Conservation (phyloP, 176 grass and related monocot genomes). For the Aegilops bicornis region DNA sequence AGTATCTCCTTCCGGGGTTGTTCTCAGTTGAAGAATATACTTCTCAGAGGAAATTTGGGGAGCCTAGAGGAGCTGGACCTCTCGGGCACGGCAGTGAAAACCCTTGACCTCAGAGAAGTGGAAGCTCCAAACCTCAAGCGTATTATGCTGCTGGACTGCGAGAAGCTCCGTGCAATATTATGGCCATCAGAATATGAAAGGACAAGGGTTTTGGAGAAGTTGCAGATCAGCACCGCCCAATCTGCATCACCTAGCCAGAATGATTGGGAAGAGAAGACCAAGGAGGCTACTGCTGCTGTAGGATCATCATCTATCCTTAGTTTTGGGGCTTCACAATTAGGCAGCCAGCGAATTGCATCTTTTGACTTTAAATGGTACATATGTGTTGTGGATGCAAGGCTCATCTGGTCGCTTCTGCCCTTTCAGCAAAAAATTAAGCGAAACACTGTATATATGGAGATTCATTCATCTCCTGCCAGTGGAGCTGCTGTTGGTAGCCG, state of each 20-base stretch:
- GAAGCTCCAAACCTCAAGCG: neutral
- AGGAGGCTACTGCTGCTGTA: too few species aligned
- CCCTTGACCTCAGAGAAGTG: neutral
- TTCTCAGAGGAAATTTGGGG: too few species aligned
- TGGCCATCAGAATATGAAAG: neutral
- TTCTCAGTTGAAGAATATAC: too few species aligned
- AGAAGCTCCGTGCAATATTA: conserved; percentile 10
- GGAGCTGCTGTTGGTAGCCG: neutral
- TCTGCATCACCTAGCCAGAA: too few species aligned
- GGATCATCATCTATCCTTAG: too few species aligned
- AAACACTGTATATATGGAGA: too few species aligned
- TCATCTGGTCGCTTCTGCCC: too few species aligned
- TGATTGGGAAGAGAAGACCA: too few species aligned
- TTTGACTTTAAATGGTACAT: too few species aligned
- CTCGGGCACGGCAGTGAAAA: neutral
- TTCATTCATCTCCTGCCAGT: neutral
- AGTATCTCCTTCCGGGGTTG: neutral
- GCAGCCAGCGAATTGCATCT: too few species aligned
- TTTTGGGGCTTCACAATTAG: too few species aligned
- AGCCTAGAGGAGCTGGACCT: neutral
- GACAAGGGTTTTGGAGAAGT: fast-evolving
- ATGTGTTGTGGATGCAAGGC: too few species aligned
- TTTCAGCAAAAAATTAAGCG: fast-evolving
- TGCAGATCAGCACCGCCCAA: neutral
- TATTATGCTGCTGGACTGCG: neutral